Conservation (phyloP, 2,329 filamentous ascomycete genomes). For the Phaeophleospora eucalypticola region DNA sequence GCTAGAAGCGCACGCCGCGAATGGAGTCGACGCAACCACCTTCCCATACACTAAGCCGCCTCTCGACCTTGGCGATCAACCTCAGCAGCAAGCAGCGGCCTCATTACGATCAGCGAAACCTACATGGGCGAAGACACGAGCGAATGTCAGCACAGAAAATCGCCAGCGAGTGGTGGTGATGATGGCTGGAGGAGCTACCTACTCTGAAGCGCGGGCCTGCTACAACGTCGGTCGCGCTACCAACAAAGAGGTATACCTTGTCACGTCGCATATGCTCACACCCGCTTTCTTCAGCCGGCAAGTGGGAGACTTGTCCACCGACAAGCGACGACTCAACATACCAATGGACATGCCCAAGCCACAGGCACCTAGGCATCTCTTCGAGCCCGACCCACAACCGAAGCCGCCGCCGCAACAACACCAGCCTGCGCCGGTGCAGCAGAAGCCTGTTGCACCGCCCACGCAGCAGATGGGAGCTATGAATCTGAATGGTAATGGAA, state of each 20-base stretch:
- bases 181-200: conserved; percentile 92
- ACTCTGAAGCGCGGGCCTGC: conserved; percentile 81
- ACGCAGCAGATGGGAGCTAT: conserved; percentile 55
- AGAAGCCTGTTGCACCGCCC: conserved; percentile 41
- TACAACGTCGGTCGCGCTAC: conserved; percentile 75
- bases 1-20: conserved; percentile 62
- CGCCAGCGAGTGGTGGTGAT: conserved; percentile 89
- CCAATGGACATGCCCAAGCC: conserved; percentile 75
- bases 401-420: conserved; percentile 38
- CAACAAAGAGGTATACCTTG: conserved; percentile 78
- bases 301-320: conserved; percentile 70
- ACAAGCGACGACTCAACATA: conserved; percentile 71
- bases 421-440: conserved; percentile 10
- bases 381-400: conserved; percentile 63
- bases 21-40: conserved; percentile 40
- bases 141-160: conserved; percentile 63
- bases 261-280: conserved; percentile 88
- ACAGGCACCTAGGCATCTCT: conserved; percentile 80
- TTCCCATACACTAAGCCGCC: conserved; percentile 53
- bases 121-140: conserved; percentile 85
- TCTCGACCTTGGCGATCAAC: conserved; percentile 57
- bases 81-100: conserved; percentile 45
- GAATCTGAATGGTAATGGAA: conserved; percentile 40
- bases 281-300: conserved; percentile 80
- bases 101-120: conserved; percentile 89